Conservation (phyloP, 345 rosid species). For the Linum trigynum region DNA sequence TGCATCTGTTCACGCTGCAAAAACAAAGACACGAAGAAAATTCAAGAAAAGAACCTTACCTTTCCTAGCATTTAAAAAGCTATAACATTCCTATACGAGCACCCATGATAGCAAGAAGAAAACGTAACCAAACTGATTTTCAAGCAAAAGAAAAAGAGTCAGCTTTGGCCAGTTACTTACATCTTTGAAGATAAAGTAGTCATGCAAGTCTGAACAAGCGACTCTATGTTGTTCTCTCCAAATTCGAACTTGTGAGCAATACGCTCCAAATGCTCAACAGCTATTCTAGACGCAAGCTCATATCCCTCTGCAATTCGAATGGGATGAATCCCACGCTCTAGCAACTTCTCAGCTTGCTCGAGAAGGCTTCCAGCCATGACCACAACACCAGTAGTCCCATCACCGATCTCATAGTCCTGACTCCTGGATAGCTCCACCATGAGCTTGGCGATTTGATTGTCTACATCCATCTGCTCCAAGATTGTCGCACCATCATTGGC, state of each 20-base stretch:
- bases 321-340: slow-evolving; percentile 96
- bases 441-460: slow-evolving; percentile 88
- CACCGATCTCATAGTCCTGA: slow-evolving; percentile 97
- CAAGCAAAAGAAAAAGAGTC: too few relatives aligned
- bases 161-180: slow-evolving; percentile 23
- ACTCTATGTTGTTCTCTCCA: slow-evolving; percentile 44
- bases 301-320: slow-evolving; percentile 93
- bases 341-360: slow-evolving; percentile 83
- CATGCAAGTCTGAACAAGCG: slow-evolving; percentile 89
- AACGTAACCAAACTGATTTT: too few relatives aligned
- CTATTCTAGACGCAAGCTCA: slow-evolving; percentile 83
- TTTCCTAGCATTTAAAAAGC: too few relatives aligned
- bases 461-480: slow-evolving; percentile 98
- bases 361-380: slow-evolving; percentile 94
- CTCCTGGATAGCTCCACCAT: slow-evolving; percentile 91
- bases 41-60: not conserved
- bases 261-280: slow-evolving; percentile 66
- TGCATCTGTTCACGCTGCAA: slow-evolving; percentile 89
- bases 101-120: not conserved
- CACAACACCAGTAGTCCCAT: slow-evolving; percentile 98
- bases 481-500: slow-evolving; percentile 98
- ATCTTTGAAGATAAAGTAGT: slow-evolving; percentile 91
- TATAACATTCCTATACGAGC: not conserved
- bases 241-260: slow-evolving; percentile 78
- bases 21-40: slow-evolving; percentile 1